Evolutionary conservation across 345 rosid species (phyloP).

Genomic region (Excoecaria agallocha): DNA sequence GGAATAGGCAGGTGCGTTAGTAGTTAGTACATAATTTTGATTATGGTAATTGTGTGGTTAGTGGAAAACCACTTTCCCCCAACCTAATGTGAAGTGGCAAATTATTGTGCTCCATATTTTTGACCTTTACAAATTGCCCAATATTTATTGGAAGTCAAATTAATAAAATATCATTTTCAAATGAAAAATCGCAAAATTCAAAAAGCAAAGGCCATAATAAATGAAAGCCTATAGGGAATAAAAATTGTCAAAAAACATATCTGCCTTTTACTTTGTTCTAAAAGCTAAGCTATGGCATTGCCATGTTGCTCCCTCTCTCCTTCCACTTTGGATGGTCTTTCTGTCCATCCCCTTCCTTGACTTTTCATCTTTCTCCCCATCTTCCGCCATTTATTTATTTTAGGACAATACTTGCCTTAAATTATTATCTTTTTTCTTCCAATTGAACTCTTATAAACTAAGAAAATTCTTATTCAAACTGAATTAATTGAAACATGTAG

Average conservation of each 20-base stretch:
- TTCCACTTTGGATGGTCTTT: slow-evolving; percentile 34
- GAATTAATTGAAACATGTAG: too few species aligned
- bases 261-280: slow-evolving; percentile 17
- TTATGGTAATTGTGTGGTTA: not conserved
- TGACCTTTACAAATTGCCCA: not conserved
- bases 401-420: too few species aligned
- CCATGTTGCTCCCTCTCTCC: slow-evolving; percentile 5
- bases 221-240: not conserved
- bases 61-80: not conserved
- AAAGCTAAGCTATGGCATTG: not conserved
- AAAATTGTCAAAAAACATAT: not conserved
- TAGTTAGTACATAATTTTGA: not conserved
- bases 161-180: not conserved
- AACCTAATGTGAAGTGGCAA: not conserved
- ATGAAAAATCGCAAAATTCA: not conserved
- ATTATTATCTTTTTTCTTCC: too few species aligned
- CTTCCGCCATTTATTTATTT: not conserved
- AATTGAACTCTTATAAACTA: too few species aligned
- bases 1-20: not conserved
- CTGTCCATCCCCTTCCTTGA: slow-evolving; percentile 11
- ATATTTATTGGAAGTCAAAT: slow-evolving; percentile 2
- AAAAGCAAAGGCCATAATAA: not conserved
- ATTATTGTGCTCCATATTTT: not conserved
- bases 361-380: slow-evolving; percentile 27
- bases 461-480: too few species aligned